Evolutionary conservation across 2,329 filamentous ascomycete species (phyloP).

Genomic region (Aspergillus costaricaensis): DNA sequence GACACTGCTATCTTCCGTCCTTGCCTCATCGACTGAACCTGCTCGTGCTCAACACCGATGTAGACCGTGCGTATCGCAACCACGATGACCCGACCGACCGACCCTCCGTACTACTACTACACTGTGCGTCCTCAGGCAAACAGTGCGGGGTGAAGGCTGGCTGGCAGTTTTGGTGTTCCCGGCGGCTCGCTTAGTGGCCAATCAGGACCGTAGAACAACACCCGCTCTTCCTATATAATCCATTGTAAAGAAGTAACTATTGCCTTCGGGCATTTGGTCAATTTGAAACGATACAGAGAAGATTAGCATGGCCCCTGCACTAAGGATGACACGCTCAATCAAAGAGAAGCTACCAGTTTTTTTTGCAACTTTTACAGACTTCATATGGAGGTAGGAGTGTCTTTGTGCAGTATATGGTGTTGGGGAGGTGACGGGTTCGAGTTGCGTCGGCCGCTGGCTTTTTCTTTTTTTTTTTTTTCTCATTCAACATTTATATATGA

Average conservation of each 20-base stretch:
- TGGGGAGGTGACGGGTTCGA: conserved; percentile 14
- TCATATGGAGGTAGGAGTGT: conserved; percentile 19
- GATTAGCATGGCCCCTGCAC: conserved; percentile 82
- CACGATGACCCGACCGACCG: background rate
- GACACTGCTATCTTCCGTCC: background rate
- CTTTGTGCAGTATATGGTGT: background rate
- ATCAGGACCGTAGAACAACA: background rate
- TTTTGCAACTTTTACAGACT: conserved; percentile 44
- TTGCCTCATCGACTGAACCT: background rate
- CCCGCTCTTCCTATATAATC: conserved; percentile 22
- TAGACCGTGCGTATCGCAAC: background rate
- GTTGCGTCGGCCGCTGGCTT: too few relatives aligned
- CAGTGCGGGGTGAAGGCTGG: background rate
- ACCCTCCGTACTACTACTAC: background rate
- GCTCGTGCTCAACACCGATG: background rate
- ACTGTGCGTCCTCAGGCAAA: background rate
- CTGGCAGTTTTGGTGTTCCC: conserved; percentile 13
- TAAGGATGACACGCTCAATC: conserved; percentile 93
- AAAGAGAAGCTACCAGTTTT: conserved; percentile 75
- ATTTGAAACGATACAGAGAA: conserved; percentile 73
- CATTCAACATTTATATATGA: too few relatives aligned
- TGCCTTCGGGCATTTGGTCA: conserved; percentile 61
- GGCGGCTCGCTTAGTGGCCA: conserved; percentile 10
- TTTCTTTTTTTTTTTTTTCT: background rate
- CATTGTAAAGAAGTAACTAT: conserved; percentile 10